Conservation (phyloP, 2,329 filamentous ascomycete species). For the Ascochyta koolunga region DNA sequence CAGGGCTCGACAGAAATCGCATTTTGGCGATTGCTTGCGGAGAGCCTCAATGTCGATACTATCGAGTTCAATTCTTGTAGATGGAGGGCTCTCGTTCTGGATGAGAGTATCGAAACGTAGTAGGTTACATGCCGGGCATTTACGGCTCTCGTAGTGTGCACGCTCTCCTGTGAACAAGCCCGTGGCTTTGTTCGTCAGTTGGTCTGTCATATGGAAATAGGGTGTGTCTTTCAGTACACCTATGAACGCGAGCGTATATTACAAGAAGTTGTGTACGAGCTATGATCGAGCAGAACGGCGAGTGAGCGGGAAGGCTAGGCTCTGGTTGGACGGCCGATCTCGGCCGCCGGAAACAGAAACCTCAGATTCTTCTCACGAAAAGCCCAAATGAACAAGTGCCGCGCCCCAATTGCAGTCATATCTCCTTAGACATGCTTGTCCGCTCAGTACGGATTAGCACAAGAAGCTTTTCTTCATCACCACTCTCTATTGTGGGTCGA, state of each 20-base stretch:
- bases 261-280: no score
- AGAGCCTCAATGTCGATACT: background rate
- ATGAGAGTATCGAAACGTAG: background rate
- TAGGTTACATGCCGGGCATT: background rate
- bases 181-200: background rate
- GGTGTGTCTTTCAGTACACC: no score
- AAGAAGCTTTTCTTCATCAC: conserved; percentile 23
- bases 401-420: conserved; percentile 14
- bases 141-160: background rate
- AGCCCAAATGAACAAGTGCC: conserved; percentile 16
- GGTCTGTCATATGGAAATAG: background rate
- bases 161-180: background rate
- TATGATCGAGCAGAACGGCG: background rate
- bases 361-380: conserved; percentile 18
- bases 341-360: conserved; percentile 24
- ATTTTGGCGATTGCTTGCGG: background rate
- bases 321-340: conserved; percentile 29
- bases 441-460: conserved; percentile 24
- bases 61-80: background rate
- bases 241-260: background rate
- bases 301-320: conserved; percentile 19
- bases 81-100: background rate
- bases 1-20: background rate
- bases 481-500: conserved; percentile 29
- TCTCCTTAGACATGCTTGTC: conserved; percentile 27